These are phyloP conservation scores for Leccinum imitatum DNA, from an alignment of 768 basidiomycete species.

Conservation along the genomic window DNA sequence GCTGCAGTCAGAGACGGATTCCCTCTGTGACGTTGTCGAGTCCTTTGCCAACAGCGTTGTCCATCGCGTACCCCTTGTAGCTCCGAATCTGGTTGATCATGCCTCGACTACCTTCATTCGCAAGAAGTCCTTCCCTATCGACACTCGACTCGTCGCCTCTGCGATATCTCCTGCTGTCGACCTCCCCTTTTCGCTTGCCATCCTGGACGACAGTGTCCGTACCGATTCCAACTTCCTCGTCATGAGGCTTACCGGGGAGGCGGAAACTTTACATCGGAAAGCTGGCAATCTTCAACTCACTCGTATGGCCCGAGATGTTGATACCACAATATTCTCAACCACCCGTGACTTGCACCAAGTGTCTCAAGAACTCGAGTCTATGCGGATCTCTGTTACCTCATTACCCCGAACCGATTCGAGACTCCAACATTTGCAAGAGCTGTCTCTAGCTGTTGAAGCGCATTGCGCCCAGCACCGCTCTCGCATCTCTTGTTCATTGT, in stretches of 20 bases:
- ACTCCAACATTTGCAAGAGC: slow-evolving; percentile 35
- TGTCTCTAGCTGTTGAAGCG: slow-evolving; percentile 39
- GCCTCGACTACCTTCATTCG: slow-evolving; percentile 25
- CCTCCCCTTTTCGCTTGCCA: slow-evolving; percentile 54
- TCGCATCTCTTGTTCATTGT: slow-evolving; percentile 47
- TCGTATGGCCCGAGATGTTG: slow-evolving; percentile 53
- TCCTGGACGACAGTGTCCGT: slow-evolving; percentile 67
- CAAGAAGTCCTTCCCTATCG: slow-evolving; percentile 37
- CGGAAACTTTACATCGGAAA: slow-evolving; percentile 50
- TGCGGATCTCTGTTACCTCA: slow-evolving; percentile 38
- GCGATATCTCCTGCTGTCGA: slow-evolving; percentile 36
- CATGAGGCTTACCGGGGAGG: slow-evolving; percentile 57
- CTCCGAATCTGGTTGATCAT: slow-evolving; percentile 26
- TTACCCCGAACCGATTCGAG: slow-evolving; percentile 30
- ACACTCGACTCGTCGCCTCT: slow-evolving; percentile 35
- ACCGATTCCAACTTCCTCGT: slow-evolving; percentile 66
- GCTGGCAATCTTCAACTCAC: slow-evolving; percentile 51
- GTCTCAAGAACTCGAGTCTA: slow-evolving; percentile 38
- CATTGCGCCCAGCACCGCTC: slow-evolving; percentile 35
- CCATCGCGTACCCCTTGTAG: slow-evolving; percentile 58
- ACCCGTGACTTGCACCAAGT: slow-evolving; percentile 40
- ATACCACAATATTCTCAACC: slow-evolving; percentile 39
- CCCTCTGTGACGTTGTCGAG: slow-evolving; percentile 44
- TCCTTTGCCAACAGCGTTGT: slow-evolving; percentile 50
- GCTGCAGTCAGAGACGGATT: slow-evolving; percentile 34